Conservation (phyloP, 306 rosid genomes). For the Rosa persica region DNA sequence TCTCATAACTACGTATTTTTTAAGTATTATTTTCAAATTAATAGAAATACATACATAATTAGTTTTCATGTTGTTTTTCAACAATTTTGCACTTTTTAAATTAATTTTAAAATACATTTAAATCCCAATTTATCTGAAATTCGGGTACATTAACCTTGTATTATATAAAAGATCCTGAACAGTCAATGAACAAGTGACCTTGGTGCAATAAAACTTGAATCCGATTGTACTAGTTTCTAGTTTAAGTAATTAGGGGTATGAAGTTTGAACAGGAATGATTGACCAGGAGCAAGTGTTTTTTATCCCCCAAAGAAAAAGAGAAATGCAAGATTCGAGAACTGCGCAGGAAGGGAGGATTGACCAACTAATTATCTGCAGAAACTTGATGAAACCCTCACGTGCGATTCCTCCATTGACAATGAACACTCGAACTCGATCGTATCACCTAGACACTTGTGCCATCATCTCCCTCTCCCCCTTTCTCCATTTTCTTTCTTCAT, state of each 20-base stretch:
- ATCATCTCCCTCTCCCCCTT: neutral
- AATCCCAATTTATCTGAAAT: neutral
- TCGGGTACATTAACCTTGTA: neutral
- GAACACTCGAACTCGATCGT: neutral
- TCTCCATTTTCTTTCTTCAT: neutral
- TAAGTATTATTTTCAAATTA: no score
- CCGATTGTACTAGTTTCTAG: neutral
- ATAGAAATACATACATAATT: no score
- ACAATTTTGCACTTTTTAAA: no score
- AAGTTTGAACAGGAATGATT: slow-evolving; percentile 28
- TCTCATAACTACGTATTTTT: no score
- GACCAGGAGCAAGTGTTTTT: slow-evolving; percentile 10
- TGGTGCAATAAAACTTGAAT: neutral
- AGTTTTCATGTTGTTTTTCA: no score
- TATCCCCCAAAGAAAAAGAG: slow-evolving; percentile 6
- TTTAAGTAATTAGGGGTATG: neutral
- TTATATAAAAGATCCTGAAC: neutral
- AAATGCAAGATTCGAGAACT: slow-evolving; percentile 29
- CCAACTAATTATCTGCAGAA: slow-evolving; percentile 11
- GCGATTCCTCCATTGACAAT: slow-evolving; percentile 34
- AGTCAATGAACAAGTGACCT: neutral
- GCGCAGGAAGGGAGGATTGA: slow-evolving; percentile 36
- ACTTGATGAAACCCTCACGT: slow-evolving; percentile 38
- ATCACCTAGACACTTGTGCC: slow-evolving; percentile 22
- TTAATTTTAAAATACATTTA: no score